Evolutionary conservation across 768 basidiomycete species (phyloP), one percentile per base, ranked within the genome.

Genomic region (Suillus variegatus): DNA sequence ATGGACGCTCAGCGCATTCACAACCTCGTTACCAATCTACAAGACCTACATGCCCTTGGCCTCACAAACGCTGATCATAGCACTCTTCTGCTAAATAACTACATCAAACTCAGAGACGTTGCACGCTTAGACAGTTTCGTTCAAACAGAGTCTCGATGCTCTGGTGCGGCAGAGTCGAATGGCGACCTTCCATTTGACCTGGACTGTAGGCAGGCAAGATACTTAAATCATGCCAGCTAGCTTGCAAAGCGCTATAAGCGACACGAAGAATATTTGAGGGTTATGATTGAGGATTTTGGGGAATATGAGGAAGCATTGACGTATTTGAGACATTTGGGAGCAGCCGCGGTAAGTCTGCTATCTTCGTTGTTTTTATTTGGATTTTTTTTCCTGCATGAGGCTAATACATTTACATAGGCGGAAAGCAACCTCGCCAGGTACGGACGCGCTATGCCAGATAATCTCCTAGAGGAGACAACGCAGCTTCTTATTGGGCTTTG

Each of bases 61-160:
- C 87, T 97, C 8, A 97, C 97, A 36, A 99, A 97, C 71, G 88
- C 94, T 0, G 96, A 99, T 71, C 97, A 98, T 73, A 99, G 97
- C 0, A 99, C 97, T 0, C 88, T 99, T 9, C 85, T 99, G 4
- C 86, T 99, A 28, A 99, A 99, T 74, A 95, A 95, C 10, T 99
- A 97, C 77, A 97, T 97, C 61, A 99, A 99, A 74, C 89, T 97
- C 25, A 94, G 94, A 66, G 97, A 99, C 71, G 88, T 95, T 18
- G 76, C 87, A 2, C 88, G 95, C 14, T 85, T 99, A 2, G 94
- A 98, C 70, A 87, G 83, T 65, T 99, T 99, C 76, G 93, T 99
- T 79, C 93, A 92, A 76, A 89, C 93, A 3, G 94, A 95, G 74
- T 88, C 92, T 1, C 80, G 82, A 51, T 81, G 85, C 16, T 72